Conservation (phyloP, 1,139 yeast genomes). For the Petasospora fabianii region DNA sequence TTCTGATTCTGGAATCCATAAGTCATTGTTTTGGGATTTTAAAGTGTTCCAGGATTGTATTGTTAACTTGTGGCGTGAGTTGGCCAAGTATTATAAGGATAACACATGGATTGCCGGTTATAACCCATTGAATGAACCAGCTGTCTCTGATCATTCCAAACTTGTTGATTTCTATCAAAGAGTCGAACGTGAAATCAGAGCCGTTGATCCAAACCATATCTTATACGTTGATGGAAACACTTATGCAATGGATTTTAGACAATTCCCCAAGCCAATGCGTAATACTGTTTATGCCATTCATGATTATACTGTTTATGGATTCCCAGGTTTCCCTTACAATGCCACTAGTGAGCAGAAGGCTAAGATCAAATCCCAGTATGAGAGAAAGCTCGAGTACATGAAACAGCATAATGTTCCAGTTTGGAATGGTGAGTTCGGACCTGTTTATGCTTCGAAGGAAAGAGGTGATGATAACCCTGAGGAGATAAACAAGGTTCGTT, state of each 20-base stretch:
- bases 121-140: slow-evolving; percentile 26
- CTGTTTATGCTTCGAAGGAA: slow-evolving; percentile 24
- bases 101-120: slow-evolving; percentile 25
- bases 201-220: slow-evolving; percentile 22
- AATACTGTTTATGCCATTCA: slow-evolving; percentile 23
- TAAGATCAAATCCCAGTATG: slow-evolving; percentile 18
- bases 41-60: slow-evolving; percentile 24
- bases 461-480: slow-evolving; percentile 20
- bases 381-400: slow-evolving; percentile 21
- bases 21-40: slow-evolving; percentile 24
- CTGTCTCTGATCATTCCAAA: slow-evolving; percentile 21
- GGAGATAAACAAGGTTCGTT: slow-evolving; percentile 17
- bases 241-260: slow-evolving; percentile 23
- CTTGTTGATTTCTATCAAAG: slow-evolving; percentile 16
- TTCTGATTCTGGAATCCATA: slow-evolving; percentile 21
- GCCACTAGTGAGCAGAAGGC: slow-evolving; percentile 12
- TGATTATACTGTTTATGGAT: slow-evolving; percentile 21
- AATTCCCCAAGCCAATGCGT: slow-evolving; percentile 19
- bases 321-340: slow-evolving; percentile 15
- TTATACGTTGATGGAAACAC: slow-evolving; percentile 25
- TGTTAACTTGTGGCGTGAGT: slow-evolving; percentile 21
- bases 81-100: slow-evolving; percentile 24
- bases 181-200: slow-evolving; percentile 20
- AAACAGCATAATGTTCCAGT: slow-evolving; percentile 19
- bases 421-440: slow-evolving; percentile 28